A percentile compares a stretch with the other conserved stretches of the same genome.
phyloP scores from a whole-genome alignment of 2,329 filamentous ascomycete species.

The Apiospora rasikravindrae region DNA sequence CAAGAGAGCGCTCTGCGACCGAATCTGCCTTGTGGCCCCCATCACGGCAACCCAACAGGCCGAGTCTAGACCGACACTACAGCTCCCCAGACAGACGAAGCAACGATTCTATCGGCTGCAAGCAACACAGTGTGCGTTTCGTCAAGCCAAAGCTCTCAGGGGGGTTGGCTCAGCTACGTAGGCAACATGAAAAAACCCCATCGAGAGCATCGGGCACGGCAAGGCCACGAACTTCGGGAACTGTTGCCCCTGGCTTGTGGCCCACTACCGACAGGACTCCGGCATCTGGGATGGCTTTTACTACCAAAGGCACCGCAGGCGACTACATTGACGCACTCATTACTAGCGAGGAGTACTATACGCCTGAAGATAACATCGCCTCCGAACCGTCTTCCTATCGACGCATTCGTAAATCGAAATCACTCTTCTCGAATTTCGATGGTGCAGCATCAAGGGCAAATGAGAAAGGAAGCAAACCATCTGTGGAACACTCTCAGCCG shows the following conservation, averaged over 20 bases:
- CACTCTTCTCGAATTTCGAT: constrained; percentile 52
- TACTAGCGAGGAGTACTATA: constrained; percentile 50
- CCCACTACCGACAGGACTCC: constrained; percentile 27
- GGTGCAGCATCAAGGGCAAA: constrained; percentile 9
- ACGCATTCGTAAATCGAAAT: constrained; percentile 59
- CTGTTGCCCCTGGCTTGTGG: constrained; percentile 21
- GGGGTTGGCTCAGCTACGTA: background rate
- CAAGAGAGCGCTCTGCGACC: constrained; percentile 47
- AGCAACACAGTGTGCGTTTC: constrained; percentile 63
- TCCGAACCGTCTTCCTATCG: constrained; percentile 55
- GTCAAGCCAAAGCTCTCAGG: constrained; percentile 33
- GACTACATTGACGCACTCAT: constrained; percentile 45
- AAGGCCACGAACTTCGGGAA: constrained; percentile 18
- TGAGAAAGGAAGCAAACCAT: background rate
- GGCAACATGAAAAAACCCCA: constrained; percentile 13
- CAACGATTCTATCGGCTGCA: constrained; percentile 39
- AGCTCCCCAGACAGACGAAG: constrained; percentile 26
- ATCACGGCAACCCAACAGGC: constrained; percentile 30
- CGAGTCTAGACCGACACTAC: constrained; percentile 24
- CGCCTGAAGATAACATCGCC: constrained; percentile 52
- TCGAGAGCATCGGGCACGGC: constrained; percentile 14
- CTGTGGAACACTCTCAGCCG: background rate
- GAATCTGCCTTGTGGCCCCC: constrained; percentile 43
- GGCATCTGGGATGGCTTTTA: constrained; percentile 34
- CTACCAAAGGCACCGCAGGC: constrained; percentile 37